These are phyloP conservation scores for Nitzschia putrida DNA, from an alignment of 108 stramenopile genomes.

Conservation along the genomic window DNA sequence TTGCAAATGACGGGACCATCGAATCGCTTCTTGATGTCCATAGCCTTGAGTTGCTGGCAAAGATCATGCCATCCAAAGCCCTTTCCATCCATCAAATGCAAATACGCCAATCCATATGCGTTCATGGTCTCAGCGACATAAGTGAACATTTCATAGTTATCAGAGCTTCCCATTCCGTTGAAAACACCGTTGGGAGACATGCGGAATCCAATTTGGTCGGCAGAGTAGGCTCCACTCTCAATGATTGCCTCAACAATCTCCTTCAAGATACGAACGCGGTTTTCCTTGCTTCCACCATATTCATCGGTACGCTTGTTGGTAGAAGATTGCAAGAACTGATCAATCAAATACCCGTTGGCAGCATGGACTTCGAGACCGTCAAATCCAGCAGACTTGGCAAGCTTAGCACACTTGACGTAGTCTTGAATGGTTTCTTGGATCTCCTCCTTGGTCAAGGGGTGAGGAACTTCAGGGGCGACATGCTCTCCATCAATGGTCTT, in stretches of 20 bases:
- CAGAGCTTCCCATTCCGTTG: conserved; percentile 62
- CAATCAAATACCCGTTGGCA: conserved; percentile 71
- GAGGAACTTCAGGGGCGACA: conserved; percentile 49
- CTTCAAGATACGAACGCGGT: conserved; percentile 63
- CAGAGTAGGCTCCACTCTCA: conserved; percentile 51
- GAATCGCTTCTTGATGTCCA: conserved; percentile 43
- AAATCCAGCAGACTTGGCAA: conserved; percentile 50
- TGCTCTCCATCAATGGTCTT: conserved; percentile 39
- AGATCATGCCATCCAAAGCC: conserved; percentile 70
- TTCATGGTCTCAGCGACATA: conserved; percentile 49
- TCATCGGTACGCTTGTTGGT: conserved; percentile 53
- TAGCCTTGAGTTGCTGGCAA: conserved; percentile 37
- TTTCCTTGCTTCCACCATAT: conserved; percentile 64
- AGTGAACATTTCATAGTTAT: conserved; percentile 55
- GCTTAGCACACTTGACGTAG: conserved; percentile 43
- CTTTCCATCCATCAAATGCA: conserved; percentile 76
- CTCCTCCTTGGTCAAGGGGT: conserved; percentile 52
- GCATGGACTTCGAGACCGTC: conserved; percentile 64
- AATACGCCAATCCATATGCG: conserved; percentile 53
- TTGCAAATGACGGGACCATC: conserved; percentile 70
- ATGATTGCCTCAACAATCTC: conserved; percentile 64
- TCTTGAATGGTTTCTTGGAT: conserved; percentile 40
- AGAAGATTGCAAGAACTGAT: conserved; percentile 49
- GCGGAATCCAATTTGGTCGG: conserved; percentile 61
- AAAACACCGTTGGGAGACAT: conserved; percentile 75